Evolutionary conservation across 768 basidiomycete genomes (phyloP).

Genomic region (Podaxis rugospora): DNA sequence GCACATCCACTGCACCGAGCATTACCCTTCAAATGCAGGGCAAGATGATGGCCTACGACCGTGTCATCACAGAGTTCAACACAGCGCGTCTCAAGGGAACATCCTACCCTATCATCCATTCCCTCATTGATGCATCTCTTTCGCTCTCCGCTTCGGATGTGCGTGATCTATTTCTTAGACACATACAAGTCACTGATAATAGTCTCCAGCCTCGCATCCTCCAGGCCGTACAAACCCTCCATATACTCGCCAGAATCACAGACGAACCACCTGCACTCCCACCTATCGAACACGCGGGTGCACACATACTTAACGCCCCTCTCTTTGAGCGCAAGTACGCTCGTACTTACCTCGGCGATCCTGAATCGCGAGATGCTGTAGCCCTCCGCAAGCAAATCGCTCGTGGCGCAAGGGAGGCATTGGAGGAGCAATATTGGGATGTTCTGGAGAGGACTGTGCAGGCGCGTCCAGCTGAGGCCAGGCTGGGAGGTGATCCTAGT

Average conservation of each 20-base stretch:
- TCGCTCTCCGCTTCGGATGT: constrained; percentile 55
- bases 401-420: constrained; percentile 69
- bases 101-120: constrained; percentile 73
- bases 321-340: constrained; percentile 82
- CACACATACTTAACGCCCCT: constrained; percentile 78
- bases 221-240: constrained; percentile 68
- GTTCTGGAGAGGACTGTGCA: constrained; percentile 80
- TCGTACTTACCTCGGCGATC: constrained; percentile 65
- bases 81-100: constrained; percentile 62
- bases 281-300: constrained; percentile 72
- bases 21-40: constrained; percentile 78
- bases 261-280: constrained; percentile 71
- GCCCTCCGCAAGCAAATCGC: constrained; percentile 71
- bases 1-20: constrained; percentile 37
- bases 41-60: constrained; percentile 96
- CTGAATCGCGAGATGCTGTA: constrained; percentile 60
- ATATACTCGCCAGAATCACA: constrained; percentile 73
- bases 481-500: constrained; percentile 88
- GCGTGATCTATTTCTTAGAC: constrained; percentile 19
- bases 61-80: constrained; percentile 76
- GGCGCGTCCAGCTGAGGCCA: constrained; percentile 76
- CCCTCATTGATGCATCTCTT: constrained; percentile 63
- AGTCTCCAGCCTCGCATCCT: constrained; percentile 38
- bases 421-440: constrained; percentile 89
- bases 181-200: background rate